Evolutionary conservation across 192 early-diverging fungal species (phyloP).

Genomic region (Umbelopsis sp.): DNA sequence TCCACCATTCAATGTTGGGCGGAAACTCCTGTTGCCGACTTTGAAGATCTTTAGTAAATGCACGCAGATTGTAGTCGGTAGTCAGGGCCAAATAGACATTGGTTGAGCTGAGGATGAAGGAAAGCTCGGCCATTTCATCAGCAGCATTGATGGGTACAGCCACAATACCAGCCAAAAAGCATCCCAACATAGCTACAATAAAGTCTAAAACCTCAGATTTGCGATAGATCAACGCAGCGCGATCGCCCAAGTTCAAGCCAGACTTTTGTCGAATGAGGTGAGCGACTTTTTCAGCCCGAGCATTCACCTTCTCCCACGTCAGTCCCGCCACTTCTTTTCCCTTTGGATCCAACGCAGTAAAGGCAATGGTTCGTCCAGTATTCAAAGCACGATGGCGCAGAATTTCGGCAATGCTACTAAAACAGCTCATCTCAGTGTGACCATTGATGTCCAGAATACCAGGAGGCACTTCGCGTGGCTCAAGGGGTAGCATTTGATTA

Average conservation of each 20-base stretch:
- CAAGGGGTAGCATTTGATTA: constrained; percentile 56
- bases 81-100: constrained; percentile 73
- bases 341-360: constrained; percentile 72
- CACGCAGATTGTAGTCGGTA: constrained; percentile 76
- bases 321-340: constrained; percentile 69
- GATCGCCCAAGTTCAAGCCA: constrained; percentile 62
- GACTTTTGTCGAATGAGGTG: constrained; percentile 67
- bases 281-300: constrained; percentile 71
- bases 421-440: constrained; percentile 49
- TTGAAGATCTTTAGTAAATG: constrained; percentile 73
- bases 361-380: constrained; percentile 61
- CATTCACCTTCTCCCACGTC: constrained; percentile 76
- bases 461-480: constrained; percentile 50
- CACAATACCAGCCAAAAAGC: constrained; percentile 77
- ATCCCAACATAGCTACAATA: constrained; percentile 79
- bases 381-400: constrained; percentile 66
- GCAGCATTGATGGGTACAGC: constrained; percentile 85
- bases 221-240: constrained; percentile 78
- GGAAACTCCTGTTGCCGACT: constrained; percentile 67
- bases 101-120: constrained; percentile 73
- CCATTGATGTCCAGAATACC: constrained; percentile 36
- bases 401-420: constrained; percentile 67
- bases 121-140: constrained; percentile 79
- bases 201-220: constrained; percentile 84
- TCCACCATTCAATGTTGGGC: constrained; percentile 74